phyloP scores from a whole-genome alignment of 1,284 basidiomycete species.

The Boletellus deceptivus region DNA sequence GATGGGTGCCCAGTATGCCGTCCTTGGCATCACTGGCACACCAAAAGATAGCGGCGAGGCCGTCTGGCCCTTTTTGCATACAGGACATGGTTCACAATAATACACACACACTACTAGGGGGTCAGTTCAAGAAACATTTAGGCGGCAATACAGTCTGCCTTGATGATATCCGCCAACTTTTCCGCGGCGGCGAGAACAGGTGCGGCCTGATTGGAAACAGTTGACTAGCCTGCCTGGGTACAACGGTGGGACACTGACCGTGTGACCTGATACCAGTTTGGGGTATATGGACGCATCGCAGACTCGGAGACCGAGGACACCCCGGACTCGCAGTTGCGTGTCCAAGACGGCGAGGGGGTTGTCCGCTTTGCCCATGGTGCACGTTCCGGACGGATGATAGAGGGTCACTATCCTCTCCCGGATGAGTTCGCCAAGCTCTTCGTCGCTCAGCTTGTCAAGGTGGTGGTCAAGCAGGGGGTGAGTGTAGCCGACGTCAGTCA shows the following conservation, averaged over 20 bases:
- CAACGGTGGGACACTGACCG: slow-evolving; percentile 39
- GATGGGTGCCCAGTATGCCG: slow-evolving; percentile 67
- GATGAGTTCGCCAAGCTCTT: slow-evolving; percentile 44
- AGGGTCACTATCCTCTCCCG: slow-evolving; percentile 53
- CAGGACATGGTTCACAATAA: not conserved
- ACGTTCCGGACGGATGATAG: slow-evolving; percentile 57
- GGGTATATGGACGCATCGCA: slow-evolving; percentile 64
- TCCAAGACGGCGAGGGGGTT: slow-evolving; percentile 46
- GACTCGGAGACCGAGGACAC: slow-evolving; percentile 46
- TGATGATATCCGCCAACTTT: slow-evolving; percentile 62
- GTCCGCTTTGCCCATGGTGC: slow-evolving; percentile 49
- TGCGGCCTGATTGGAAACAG: slow-evolving; percentile 44
- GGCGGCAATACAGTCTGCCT: slow-evolving; percentile 26
- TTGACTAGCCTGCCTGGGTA: not conserved
- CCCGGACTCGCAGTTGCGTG: slow-evolving; percentile 47
- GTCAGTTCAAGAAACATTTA: no score
- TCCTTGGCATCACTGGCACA: slow-evolving; percentile 50
- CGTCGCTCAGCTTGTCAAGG: slow-evolving; percentile 39
- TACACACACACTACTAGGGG: no score
- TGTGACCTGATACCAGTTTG: slow-evolving; percentile 58
- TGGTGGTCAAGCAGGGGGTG: slow-evolving; percentile 45
- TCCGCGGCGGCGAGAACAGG: slow-evolving; percentile 60
- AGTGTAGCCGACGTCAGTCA: slow-evolving; percentile 43
- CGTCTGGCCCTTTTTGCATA: slow-evolving; percentile 29
- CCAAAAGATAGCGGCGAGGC: slow-evolving; percentile 9